Percentiles rank a stretch among this genome's conserved stretches.
Evolutionary conservation across 2,329 filamentous ascomycete genomes (phyloP).

Genomic region (Pseudopithomyces chartarum): DNA sequence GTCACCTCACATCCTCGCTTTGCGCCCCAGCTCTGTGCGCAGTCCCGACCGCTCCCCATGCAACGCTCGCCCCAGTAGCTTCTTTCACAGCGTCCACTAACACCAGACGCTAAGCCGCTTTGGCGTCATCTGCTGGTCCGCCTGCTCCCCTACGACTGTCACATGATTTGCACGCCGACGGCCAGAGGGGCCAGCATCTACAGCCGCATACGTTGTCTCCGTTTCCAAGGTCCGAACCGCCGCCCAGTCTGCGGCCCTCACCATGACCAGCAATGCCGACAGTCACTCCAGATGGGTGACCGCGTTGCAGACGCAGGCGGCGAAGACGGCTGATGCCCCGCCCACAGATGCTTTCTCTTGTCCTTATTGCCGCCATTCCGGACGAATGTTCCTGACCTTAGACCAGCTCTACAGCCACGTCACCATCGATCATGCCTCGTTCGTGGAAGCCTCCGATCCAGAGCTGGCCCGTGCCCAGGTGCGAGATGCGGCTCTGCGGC

Average conservation of each 20-base stretch:
- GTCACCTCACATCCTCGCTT: not conserved
- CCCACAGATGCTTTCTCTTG: constrained; percentile 28
- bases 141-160: constrained; percentile 2
- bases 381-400: constrained; percentile 33
- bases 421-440: constrained; percentile 29
- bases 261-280: constrained; percentile 29
- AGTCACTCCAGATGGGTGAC: constrained; percentile 31
- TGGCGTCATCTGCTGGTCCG: constrained; percentile 1
- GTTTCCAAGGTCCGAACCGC: constrained; percentile 5
- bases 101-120: constrained; percentile 9
- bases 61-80: not conserved
- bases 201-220: constrained; percentile 8
- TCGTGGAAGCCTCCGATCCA: constrained; percentile 24
- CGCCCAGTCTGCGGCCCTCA: constrained; percentile 7
- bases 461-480: constrained; percentile 28
- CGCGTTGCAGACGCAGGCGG: constrained; percentile 32
- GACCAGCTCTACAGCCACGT: constrained; percentile 34
- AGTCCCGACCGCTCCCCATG: not conserved
- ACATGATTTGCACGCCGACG: constrained; percentile 3
- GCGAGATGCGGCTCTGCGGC: constrained; percentile 25
- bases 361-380: constrained; percentile 34
- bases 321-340: constrained; percentile 26
- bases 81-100: not conserved
- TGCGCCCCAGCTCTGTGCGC: constrained; percentile 6
- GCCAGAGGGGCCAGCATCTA: constrained; percentile 10